phyloP scores from a whole-genome alignment of 2,329 filamentous ascomycete species.

The Mycocentrospora acerina region DNA sequence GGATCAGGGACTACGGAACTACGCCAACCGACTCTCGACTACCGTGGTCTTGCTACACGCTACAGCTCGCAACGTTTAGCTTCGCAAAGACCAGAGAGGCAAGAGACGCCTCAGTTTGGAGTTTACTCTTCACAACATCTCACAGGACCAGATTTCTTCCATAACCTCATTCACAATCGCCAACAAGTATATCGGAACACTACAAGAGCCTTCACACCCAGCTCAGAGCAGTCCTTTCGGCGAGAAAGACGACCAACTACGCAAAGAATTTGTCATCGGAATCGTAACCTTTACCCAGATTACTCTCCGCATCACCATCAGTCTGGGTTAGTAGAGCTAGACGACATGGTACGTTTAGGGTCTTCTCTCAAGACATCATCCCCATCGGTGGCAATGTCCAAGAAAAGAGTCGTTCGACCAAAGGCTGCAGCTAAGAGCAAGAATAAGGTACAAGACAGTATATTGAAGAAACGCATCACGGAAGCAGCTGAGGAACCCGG shows the following conservation, averaged over 20 bases:
- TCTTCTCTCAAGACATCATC: too few relatives aligned
- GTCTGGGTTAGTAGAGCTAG: too few relatives aligned
- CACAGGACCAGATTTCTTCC: not conserved
- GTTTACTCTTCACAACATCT: not conserved
- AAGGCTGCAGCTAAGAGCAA: not conserved
- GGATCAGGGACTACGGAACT: not conserved
- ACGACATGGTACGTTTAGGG: too few relatives aligned
- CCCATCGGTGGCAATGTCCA: not conserved
- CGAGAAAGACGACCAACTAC: not conserved
- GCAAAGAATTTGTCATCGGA: not conserved
- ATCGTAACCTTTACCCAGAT: not conserved
- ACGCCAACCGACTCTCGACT: too few relatives aligned
- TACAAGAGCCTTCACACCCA: not conserved
- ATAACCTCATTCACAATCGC: conserved; percentile 10
- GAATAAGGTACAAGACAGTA: not conserved
- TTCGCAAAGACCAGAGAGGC: too few relatives aligned
- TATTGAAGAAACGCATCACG: not conserved
- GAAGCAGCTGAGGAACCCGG: too few relatives aligned
- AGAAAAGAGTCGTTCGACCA: not conserved
- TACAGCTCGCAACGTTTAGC: not conserved
- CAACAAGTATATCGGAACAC: conserved; percentile 4
- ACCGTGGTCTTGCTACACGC: too few relatives aligned
- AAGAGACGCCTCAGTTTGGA: too few relatives aligned
- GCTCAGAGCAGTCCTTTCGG: not conserved
- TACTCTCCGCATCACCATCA: too few relatives aligned